phyloP scores from a whole-genome alignment of 1,284 basidiomycete species.

The Wolfiporia cocos region DNA sequence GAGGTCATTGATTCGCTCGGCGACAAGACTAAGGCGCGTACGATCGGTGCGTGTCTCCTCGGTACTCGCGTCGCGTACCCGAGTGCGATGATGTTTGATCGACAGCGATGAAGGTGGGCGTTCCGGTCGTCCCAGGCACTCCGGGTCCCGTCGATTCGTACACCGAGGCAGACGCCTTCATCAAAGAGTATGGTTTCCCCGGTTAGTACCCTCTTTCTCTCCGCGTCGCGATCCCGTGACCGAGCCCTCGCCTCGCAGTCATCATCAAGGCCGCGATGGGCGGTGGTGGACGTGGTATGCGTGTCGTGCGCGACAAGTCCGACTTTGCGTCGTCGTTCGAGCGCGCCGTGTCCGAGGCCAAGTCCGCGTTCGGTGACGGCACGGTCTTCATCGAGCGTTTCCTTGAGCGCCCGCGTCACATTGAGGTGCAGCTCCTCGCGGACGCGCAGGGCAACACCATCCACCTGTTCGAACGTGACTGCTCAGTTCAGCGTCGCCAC shows the following conservation, averaged over 20 bases:
- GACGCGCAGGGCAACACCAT: slow-evolving; percentile 91
- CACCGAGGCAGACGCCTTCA: slow-evolving; percentile 82
- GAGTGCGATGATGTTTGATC: background rate
- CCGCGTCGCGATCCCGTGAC: slow-evolving; percentile 1
- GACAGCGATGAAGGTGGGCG: slow-evolving; percentile 78
- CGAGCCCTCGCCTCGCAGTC: slow-evolving; percentile 39
- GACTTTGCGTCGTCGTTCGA: slow-evolving; percentile 91
- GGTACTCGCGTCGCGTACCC: background rate
- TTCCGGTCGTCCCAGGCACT: slow-evolving; percentile 97
- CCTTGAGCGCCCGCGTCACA: slow-evolving; percentile 93
- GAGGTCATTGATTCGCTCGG: slow-evolving; percentile 97
- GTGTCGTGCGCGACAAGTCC: slow-evolving; percentile 90
- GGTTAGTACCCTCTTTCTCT: slow-evolving; percentile 36
- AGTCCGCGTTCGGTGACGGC: slow-evolving; percentile 94
- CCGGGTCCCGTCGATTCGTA: slow-evolving; percentile 88
- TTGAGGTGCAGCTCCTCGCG: slow-evolving; percentile 94
- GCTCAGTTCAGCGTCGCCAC: slow-evolving; percentile 95
- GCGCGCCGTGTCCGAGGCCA: slow-evolving; percentile 93
- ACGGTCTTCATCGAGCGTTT: slow-evolving; percentile 99
- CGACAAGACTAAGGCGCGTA: slow-evolving; percentile 97
- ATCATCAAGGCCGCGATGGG: slow-evolving; percentile 99
- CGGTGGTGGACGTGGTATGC: slow-evolving; percentile 98
- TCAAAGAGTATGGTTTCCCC: slow-evolving; percentile 94
- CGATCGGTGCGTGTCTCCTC: slow-evolving; percentile 49
- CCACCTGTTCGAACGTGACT: slow-evolving; percentile 97